Evolutionary conservation across 345 rosid genomes (phyloP).

Genomic region (Clausena lansium): DNA sequence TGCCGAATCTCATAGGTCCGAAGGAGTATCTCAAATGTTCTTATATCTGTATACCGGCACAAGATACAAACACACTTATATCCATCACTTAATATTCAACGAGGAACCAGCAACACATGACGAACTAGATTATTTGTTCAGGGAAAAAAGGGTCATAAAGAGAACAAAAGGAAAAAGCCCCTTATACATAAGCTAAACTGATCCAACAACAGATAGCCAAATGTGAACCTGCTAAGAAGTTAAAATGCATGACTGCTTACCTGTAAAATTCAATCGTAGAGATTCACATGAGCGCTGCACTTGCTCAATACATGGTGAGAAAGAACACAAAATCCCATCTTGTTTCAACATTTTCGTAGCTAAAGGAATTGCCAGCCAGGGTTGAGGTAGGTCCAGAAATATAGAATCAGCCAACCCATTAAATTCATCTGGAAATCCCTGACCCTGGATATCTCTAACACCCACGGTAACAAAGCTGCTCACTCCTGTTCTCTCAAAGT

Average conservation of each 20-base stretch:
- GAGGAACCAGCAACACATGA: neutral
- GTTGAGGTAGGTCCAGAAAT: slow-evolving; percentile 86
- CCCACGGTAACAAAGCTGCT: slow-evolving; percentile 71
- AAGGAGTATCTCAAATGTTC: slow-evolving; percentile 86
- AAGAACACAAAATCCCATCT: slow-evolving; percentile 81
- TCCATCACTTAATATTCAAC: neutral
- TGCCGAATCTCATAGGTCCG: slow-evolving; percentile 81
- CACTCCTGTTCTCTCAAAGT: slow-evolving; percentile 77
- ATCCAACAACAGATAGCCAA: neutral
- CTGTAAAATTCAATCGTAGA: slow-evolving; percentile 65
- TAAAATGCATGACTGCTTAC: slow-evolving; percentile 27
- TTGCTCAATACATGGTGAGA: slow-evolving; percentile 98
- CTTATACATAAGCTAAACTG: neutral
- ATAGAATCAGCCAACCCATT: slow-evolving; percentile 62
- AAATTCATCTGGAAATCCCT: slow-evolving; percentile 80
- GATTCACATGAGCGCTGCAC: slow-evolving; percentile 86
- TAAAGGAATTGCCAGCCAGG: slow-evolving; percentile 79
- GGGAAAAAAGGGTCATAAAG: neutral
- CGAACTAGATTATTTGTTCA: neutral
- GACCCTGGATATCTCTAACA: slow-evolving; percentile 88
- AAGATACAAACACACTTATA: neutral
- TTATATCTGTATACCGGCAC: slow-evolving; percentile 53
- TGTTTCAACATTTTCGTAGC: slow-evolving; percentile 81
- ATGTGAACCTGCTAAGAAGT: neutral
- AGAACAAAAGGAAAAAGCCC: neutral